Base-by-base conservation (phyloP, 345 rosid genomes). In the Hibiscus tridactylites region DNA sequence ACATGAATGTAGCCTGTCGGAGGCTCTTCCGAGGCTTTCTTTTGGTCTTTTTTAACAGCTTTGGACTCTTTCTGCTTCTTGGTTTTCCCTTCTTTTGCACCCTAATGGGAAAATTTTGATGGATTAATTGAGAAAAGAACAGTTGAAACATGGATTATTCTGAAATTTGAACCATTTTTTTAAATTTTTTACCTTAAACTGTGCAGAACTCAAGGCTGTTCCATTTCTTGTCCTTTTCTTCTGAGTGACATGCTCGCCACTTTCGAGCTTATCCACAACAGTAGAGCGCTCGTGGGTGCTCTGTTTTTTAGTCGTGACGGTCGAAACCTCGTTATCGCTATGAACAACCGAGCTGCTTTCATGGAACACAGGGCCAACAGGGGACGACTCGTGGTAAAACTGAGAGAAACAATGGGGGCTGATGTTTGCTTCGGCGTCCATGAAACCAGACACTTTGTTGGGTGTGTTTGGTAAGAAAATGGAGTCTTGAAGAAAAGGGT, bases 1-100 rank as follows among this genome's bases (percentile, higher is more conserved):
- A 90, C 96, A 79, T 90, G 96, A 78, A 90, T 88, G 85, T 86
- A 88, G 35, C 85, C 91, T 60, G 70, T 82, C 3, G 86, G 83
- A 59, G 90, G 79, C 31, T 85, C 87, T 61, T 85, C 61, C 72
- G 50, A 3, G 16, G 52, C 73, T 61, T 81, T 82, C 69, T 72
- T 83, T 75, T 73, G 56, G 53, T 74, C 82, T 76, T 80, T 81
- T 73, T 82, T 71, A 56, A 35, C 52, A 49, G 71, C 58, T 71
- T 77, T 80, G 9, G 75, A 44, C 58, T 44, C 80, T 47, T 77
- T 70, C 62, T 78, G 87, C 54, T 74, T 90, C 86, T 79, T 86
- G 73, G 77, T 35, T 74, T 79, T 88, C 77, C 72, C 86, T 70
- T 81, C 84, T 63, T 73, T 77, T 19, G 65, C 76, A 71, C 73